Evolutionary conservation across 2,329 filamentous ascomycete genomes (phyloP).

Genomic region (Exophiala dermatitidis): DNA sequence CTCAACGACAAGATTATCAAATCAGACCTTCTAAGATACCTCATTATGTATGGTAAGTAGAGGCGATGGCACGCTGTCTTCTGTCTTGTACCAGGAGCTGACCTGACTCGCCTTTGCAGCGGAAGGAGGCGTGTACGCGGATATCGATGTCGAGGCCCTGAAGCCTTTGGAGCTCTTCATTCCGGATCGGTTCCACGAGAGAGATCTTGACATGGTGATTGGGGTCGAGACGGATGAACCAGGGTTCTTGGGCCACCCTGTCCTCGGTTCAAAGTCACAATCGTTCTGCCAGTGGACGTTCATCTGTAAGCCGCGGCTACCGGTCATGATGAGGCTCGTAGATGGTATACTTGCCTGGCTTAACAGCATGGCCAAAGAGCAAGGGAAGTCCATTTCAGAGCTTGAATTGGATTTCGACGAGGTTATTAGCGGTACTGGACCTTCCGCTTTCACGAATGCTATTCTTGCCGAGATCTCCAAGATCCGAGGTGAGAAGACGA

Average conservation of each 20-base stretch:
- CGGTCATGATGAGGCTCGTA: conserved; percentile 61
- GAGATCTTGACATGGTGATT: conserved; percentile 62
- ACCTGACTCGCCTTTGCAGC: conserved; percentile 24
- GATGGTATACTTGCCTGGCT: conserved; percentile 64
- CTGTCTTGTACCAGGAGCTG: not conserved
- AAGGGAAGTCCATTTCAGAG: conserved; percentile 53
- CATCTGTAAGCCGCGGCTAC: conserved; percentile 60
- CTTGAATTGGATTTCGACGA: conserved; percentile 64
- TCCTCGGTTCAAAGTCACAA: conserved; percentile 59
- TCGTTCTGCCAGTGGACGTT: conserved; percentile 74
- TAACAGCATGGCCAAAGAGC: conserved; percentile 50
- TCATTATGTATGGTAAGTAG: conserved; percentile 52
- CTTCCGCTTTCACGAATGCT: conserved; percentile 61
- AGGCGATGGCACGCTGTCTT: not conserved
- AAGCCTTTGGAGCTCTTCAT: conserved; percentile 51
- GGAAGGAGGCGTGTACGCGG: conserved; percentile 55
- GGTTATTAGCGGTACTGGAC: conserved; percentile 65
- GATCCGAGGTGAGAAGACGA: conserved; percentile 42
- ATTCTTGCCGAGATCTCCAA: conserved; percentile 59
- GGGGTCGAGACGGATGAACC: conserved; percentile 66
- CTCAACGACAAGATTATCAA: conserved; percentile 60
- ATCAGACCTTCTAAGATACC: conserved; percentile 58
- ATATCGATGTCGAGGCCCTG: conserved; percentile 54
- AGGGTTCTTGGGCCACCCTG: conserved; percentile 55
- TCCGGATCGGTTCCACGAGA: conserved; percentile 54